A percentile compares a stretch with the other conserved stretches of the same genome.
Evolutionary conservation across 352 stramenopile species (phyloP).

Genomic region (Globisporangium alternatum): DNA sequence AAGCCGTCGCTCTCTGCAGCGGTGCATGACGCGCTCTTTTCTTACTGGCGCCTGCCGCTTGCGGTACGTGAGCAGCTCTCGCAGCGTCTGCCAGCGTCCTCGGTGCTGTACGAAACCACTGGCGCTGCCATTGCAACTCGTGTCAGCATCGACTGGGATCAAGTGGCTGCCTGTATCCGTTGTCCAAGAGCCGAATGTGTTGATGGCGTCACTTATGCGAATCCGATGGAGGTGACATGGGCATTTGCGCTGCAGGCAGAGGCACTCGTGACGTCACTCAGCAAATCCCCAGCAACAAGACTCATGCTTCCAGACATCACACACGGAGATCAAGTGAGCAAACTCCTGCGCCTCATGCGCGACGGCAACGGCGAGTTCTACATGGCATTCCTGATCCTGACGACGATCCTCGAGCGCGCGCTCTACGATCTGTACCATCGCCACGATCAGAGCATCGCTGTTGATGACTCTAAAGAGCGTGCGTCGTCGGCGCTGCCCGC

Average conservation of each 20-base stretch:
- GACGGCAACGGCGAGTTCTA: constrained; percentile 45
- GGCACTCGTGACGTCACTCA: not conserved
- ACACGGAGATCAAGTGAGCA: constrained; percentile 19
- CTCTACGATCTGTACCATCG: constrained; percentile 53
- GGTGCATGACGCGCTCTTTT: constrained; percentile 45
- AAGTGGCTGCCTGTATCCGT: constrained; percentile 18
- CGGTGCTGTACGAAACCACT: constrained; percentile 8
- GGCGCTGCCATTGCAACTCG: not conserved
- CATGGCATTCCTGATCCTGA: constrained; percentile 45
- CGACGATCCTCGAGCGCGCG: constrained; percentile 59
- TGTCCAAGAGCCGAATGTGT: not conserved
- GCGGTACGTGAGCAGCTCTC: constrained; percentile 15
- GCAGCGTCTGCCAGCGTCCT: constrained; percentile 17
- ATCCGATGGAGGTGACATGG: constrained; percentile 34
- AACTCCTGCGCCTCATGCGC: constrained; percentile 25
- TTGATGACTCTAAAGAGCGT: not conserved
- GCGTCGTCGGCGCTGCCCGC: not conserved
- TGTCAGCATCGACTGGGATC: constrained; percentile 22
- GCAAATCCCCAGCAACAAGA: not conserved
- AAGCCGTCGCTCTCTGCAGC: constrained; percentile 39
- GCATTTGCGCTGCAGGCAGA: constrained; percentile 39
- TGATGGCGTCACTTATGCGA: not conserved
- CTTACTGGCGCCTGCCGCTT: constrained; percentile 42
- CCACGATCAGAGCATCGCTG: constrained; percentile 14
- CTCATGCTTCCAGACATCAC: not conserved